phyloP scores from a whole-genome alignment of 345 rosid genomes.

The Eucalyptus camaldulensis region DNA sequence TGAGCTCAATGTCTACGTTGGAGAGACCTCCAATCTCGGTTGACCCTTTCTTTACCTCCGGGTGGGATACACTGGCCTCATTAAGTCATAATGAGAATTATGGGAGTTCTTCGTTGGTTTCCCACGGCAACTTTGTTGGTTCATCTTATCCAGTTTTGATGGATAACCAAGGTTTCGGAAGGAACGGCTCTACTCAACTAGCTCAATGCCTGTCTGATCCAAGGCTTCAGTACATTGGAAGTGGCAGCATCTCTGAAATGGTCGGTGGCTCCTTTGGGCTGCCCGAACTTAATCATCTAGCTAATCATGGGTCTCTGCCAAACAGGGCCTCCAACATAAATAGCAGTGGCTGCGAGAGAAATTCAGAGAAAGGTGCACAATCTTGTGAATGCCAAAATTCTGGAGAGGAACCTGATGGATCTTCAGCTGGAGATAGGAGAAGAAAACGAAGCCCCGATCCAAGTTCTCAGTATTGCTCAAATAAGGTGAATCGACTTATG shows the following conservation, averaged over 20 bases:
- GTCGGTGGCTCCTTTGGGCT: conserved; percentile 23
- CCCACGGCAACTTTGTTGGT: conserved; percentile 35
- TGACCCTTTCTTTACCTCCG: conserved; percentile 57
- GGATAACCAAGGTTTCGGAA: conserved; percentile 46
- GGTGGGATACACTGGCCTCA: conserved; percentile 68
- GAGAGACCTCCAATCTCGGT: conserved; percentile 16
- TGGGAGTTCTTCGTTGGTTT: conserved; percentile 42
- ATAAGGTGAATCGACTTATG: conserved; percentile 32
- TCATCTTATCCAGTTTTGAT: conserved; percentile 38
- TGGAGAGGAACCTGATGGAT: conserved; percentile 27
- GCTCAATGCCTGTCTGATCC: conserved; percentile 51
- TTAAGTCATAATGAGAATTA: conserved; percentile 24
- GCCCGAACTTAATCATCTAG: conserved; percentile 21
- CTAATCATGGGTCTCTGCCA: conserved; percentile 11
- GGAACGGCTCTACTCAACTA: conserved; percentile 16
- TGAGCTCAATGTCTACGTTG: conserved; percentile 19
- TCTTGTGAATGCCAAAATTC: conserved; percentile 36
- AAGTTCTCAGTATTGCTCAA: conserved; percentile 20
- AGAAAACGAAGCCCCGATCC: conserved; percentile 40
- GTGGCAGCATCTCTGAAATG: conserved; percentile 53
- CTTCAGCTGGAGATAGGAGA: conserved; percentile 41
- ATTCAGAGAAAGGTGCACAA: conserved; percentile 16
- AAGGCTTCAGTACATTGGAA: conserved; percentile 41
- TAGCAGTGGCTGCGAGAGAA: conserved; percentile 18
- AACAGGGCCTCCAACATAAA: conserved; percentile 26